These are phyloP conservation scores for Umbelopsis sp. DNA, from an alignment of 371 early-diverging fungal species.

Conservation along the genomic window DNA sequence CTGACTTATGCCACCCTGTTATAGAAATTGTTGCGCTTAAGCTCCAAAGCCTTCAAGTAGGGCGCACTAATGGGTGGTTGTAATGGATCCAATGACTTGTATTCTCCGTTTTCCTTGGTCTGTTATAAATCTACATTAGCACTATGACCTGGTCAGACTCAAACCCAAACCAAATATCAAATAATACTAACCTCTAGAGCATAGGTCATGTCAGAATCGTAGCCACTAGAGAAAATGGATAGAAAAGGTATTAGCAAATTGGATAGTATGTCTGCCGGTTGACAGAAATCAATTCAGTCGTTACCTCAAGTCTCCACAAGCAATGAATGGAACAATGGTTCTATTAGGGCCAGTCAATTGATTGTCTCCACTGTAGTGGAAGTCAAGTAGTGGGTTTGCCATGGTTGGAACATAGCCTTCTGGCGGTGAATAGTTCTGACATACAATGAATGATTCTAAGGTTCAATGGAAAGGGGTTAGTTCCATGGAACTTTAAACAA, in stretches of 20 bases:
- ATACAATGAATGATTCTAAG: constrained; percentile 92
- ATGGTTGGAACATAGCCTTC: constrained; percentile 84
- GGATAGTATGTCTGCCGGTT: background rate
- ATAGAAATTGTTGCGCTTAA: constrained; percentile 78
- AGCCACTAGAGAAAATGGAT: constrained; percentile 58
- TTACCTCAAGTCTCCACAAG: constrained; percentile 88
- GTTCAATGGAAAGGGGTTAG: background rate
- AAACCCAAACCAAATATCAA: constrained; percentile 2
- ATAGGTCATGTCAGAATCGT: constrained; percentile 85
- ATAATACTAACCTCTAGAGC: constrained; percentile 58
- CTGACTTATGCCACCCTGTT: constrained; percentile 49
- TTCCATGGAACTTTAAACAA: background rate
- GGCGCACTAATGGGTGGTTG: constrained; percentile 92
- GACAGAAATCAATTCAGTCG: too few species aligned
- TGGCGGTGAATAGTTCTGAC: constrained; percentile 87
- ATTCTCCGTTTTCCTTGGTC: constrained; percentile 23
- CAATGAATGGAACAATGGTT: constrained; percentile 87
- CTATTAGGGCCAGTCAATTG: constrained; percentile 75
- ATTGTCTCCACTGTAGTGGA: constrained; percentile 67
- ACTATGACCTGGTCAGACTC: background rate
- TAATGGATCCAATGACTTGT: constrained; percentile 72
- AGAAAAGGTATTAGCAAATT: background rate
- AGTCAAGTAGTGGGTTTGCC: constrained; percentile 85
- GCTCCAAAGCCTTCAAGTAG: constrained; percentile 83
- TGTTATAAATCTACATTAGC: background rate